Conservation (phyloP, 2,329 filamentous ascomycete genomes). For the Trichoderma harzianum region DNA sequence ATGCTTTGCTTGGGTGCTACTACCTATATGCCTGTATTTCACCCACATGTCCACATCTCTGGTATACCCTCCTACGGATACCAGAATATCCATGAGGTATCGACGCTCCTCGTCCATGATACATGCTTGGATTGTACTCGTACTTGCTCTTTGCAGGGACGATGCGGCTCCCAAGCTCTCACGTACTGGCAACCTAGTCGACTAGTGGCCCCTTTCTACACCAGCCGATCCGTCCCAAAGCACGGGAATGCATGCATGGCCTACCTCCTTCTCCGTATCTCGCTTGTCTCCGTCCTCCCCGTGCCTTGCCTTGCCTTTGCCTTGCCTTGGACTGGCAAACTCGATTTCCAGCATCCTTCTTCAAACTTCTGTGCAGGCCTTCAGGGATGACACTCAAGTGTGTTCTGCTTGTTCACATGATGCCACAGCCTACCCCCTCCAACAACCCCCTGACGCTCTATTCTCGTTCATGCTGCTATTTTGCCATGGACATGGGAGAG, state of each 20-base stretch:
- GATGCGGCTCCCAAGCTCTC: background rate
- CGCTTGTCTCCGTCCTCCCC: conserved; percentile 14
- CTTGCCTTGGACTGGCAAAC: background rate
- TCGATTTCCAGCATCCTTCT: background rate
- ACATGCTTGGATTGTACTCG: background rate
- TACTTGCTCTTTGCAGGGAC: background rate
- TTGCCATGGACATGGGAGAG: conserved; percentile 2
- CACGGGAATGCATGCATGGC: conserved; percentile 16
- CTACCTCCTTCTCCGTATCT: conserved; percentile 5
- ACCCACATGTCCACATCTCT: background rate
- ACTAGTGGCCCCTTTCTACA: conserved; percentile 12
- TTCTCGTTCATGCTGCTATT: background rate
- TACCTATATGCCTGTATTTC: background rate
- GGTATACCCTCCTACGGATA: background rate
- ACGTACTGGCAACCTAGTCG: background rate
- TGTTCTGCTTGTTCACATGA: conserved; percentile 14
- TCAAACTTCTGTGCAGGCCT: background rate
- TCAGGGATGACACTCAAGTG: background rate
- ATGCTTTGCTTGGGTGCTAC: background rate
- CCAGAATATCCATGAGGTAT: background rate
- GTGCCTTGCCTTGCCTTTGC: background rate
- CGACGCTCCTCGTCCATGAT: background rate
- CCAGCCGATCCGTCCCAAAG: conserved; percentile 12
- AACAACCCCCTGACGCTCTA: background rate
- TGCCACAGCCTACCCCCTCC: background rate